Evolutionary conservation across 2,329 filamentous ascomycete genomes (phyloP).

Genomic region (Chaetomiaceae sp.): DNA sequence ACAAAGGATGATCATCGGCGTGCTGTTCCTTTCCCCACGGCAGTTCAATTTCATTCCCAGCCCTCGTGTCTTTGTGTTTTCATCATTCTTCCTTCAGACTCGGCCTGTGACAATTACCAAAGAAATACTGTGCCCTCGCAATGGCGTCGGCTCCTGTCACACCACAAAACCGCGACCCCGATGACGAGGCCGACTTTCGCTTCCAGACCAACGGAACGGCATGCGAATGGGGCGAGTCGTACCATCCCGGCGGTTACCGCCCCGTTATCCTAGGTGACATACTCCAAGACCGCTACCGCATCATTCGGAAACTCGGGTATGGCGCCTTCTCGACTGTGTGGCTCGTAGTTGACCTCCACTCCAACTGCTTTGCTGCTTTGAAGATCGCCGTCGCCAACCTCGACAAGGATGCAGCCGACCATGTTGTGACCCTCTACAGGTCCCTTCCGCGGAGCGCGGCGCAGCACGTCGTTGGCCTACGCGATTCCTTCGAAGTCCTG

Average conservation of each 20-base stretch:
- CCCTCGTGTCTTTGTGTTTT: too few relatives aligned
- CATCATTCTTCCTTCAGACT: too few relatives aligned
- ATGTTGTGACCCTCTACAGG: not conserved
- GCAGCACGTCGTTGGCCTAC: not conserved
- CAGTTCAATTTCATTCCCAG: too few relatives aligned
- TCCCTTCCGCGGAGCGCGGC: not conserved
- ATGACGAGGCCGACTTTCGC: conserved; percentile 1
- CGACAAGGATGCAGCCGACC: not conserved
- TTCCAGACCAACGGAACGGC: not conserved
- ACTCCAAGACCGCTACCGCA: conserved; percentile 1
- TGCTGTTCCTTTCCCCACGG: too few relatives aligned
- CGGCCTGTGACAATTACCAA: too few relatives aligned
- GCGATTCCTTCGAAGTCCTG: not conserved
- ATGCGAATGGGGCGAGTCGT: conserved; percentile 7
- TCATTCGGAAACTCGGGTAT: conserved; percentile 5
- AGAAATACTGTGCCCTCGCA: too few relatives aligned
- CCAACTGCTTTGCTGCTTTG: not conserved
- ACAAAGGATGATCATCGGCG: too few relatives aligned
- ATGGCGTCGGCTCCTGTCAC: not conserved
- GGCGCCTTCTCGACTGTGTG: conserved; percentile 2
- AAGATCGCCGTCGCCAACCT: not conserved
- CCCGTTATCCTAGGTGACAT: not conserved
- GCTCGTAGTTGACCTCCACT: not conserved
- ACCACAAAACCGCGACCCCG: not conserved
- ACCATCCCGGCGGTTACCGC: conserved; percentile 3